phyloP scores from a whole-genome alignment of 257 asterid genomes.

The Solanum phureja region DNA sequence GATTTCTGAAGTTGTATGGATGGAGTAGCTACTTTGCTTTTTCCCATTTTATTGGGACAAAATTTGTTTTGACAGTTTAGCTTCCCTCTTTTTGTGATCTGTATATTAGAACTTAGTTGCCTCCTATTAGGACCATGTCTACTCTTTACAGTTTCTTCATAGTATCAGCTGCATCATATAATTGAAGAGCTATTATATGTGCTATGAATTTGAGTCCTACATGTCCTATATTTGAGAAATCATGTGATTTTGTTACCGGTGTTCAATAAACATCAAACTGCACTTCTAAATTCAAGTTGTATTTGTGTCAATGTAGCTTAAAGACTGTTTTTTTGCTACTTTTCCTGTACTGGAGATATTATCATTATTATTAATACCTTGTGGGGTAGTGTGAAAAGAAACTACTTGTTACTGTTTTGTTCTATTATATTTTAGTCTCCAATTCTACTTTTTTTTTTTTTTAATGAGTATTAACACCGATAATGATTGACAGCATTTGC shows the following conservation, averaged over 20 bases:
- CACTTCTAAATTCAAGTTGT: neutral
- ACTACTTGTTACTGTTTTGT: neutral
- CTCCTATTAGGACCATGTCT: neutral
- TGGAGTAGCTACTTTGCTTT: neutral
- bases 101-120: neutral
- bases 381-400: neutral
- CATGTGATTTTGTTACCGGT: neutral
- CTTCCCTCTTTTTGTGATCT: neutral
- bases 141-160: neutral
- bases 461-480: neutral
- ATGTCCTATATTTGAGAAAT: neutral
- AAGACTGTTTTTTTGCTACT: neutral
- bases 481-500: slow-evolving; percentile 68
- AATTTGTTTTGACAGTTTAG: neutral
- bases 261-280: neutral
- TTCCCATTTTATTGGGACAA: neutral
- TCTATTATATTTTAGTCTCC: neutral
- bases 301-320: neutral
- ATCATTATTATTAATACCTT: neutral
- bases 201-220: neutral
- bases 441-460: neutral
- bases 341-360: neutral
- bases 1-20: neutral
- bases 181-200: neutral
- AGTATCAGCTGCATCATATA: neutral